Evolutionary conservation across 768 basidiomycete species (phyloP), one percentile per base, ranked within the genome.

Genomic region (Ephemerocybe angulata): DNA sequence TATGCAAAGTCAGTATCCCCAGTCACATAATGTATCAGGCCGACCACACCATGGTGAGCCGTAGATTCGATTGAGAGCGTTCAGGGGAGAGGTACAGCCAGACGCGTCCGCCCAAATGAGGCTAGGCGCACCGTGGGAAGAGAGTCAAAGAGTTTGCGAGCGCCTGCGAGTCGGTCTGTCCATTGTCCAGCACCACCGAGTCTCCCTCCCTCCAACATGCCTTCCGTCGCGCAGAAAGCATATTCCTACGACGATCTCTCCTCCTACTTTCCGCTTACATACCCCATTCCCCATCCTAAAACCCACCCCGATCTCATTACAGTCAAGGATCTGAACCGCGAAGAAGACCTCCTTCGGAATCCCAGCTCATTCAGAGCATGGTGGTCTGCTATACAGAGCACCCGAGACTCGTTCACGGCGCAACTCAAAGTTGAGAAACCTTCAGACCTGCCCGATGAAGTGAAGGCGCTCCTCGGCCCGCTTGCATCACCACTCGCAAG

Each of bases 291-390:
- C 13, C 87, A 82, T 2, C 93, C 93, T 5, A 73, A 79, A 41
- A 89, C 87, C 0, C 84, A 94, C 63, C 80, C 90, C 7, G 76
- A 86, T 56, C 78, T 98, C 55, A 77, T 98, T 61, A 75, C 84
- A 6, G 71, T 83, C 37, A 79, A 83, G 50, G 93, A 98, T 69
- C 67, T 97, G 29, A 80, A 87, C 60, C 86, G 93, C 44, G 96
- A 97, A 74, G 96, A 98, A 70, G 95, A 98, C 72, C 81, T 98
- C 6, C 75, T 93, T 33, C 82, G 92, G 58, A 98, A 98, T 69
- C 91, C 93, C 10, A 80, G 82, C 31, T 96, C 93, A 30, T 93
- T 96, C 70, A 82, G 91, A 35, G 86, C 90, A 64, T 98, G 97
- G 97, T 90, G 93, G 84, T 75, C 86, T 1, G 90, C 93, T 59